These are phyloP conservation scores for Physcomitrium patens DNA, from an alignment of 225 moss, liverwort and hornwort species.

Conservation along the genomic window DNA sequence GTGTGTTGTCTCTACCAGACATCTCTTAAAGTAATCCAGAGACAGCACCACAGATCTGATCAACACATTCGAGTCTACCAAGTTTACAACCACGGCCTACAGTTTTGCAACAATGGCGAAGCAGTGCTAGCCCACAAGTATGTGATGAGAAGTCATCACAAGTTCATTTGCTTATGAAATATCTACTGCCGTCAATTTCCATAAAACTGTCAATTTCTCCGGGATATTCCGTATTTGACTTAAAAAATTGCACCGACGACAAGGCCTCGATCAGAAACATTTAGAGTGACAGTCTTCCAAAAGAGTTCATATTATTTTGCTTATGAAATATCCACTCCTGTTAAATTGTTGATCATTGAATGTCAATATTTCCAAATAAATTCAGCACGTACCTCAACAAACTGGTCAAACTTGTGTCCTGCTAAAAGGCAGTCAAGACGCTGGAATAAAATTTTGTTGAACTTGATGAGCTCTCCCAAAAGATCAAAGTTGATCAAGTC, in stretches of 20 bases:
- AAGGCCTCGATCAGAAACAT: neutral
- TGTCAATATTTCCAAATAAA: constrained; percentile 1
- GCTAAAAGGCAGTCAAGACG: constrained; percentile 57
- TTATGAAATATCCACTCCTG: too few species aligned
- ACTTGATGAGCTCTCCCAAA: constrained; percentile 81
- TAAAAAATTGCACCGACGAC: constrained; percentile 5
- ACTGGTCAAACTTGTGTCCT: constrained; percentile 69
- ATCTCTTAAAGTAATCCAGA: constrained; percentile 60
- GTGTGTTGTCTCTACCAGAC: constrained; percentile 30
- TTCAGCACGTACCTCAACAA: constrained; percentile 60
- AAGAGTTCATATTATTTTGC: too few species aligned
- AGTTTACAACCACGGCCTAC: constrained; percentile 67
- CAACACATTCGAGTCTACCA: constrained; percentile 85
- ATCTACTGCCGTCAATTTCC: neutral
- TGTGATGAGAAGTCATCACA: neutral
- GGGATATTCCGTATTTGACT: constrained; percentile 4
- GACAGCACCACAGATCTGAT: constrained; percentile 77
- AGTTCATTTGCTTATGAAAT: constrained; percentile 12
- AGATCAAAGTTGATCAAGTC: constrained; percentile 77
- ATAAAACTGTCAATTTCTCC: constrained; percentile 11
- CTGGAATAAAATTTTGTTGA: constrained; percentile 65
- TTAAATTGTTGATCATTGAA: neutral
- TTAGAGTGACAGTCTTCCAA: neutral
- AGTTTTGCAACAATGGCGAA: constrained; percentile 15
- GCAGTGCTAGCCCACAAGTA: neutral